Conservation (phyloP, 1,284 basidiomycete genomes). For the Mycosarcoma mackinlayi region DNA sequence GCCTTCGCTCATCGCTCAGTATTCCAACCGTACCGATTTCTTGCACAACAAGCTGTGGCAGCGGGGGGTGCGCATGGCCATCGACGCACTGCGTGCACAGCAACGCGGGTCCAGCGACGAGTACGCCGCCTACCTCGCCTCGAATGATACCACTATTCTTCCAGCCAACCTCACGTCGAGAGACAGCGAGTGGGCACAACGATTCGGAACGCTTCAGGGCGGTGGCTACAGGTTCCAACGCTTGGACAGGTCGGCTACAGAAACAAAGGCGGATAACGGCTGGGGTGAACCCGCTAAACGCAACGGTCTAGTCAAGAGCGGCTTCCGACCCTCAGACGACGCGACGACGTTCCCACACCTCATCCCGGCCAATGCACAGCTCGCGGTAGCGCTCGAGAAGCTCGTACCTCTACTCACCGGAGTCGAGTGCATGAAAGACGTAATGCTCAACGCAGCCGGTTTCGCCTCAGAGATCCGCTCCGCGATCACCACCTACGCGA, state of each 20-base stretch:
- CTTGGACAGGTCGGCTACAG: constrained; percentile 35
- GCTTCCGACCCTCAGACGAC: constrained; percentile 56
- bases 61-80: constrained; percentile 39
- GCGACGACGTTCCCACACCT: constrained; percentile 54
- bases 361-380: constrained; percentile 54
- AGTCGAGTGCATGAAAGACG: constrained; percentile 19
- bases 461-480: constrained; percentile 40
- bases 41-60: constrained; percentile 42
- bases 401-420: constrained; percentile 22
- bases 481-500: constrained; percentile 32
- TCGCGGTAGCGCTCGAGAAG: constrained; percentile 42
- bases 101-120: constrained; percentile 49
- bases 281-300: constrained; percentile 50
- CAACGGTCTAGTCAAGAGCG: constrained; percentile 54
- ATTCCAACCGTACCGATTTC: constrained; percentile 37
- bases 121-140: constrained; percentile 21
- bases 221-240: constrained; percentile 58
- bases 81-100: constrained; percentile 45
- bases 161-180: constrained; percentile 23
- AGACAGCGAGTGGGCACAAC: constrained; percentile 31
- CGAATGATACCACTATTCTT: constrained; percentile 19
- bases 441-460: constrained; percentile 11
- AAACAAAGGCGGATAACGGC: constrained; percentile 53
- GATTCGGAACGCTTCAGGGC: constrained; percentile 41
- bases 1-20: constrained; percentile 33